Base-by-base conservation (phyloP, 2,329 filamentous ascomycete species). In the Trichoderma hamatum region DNA sequence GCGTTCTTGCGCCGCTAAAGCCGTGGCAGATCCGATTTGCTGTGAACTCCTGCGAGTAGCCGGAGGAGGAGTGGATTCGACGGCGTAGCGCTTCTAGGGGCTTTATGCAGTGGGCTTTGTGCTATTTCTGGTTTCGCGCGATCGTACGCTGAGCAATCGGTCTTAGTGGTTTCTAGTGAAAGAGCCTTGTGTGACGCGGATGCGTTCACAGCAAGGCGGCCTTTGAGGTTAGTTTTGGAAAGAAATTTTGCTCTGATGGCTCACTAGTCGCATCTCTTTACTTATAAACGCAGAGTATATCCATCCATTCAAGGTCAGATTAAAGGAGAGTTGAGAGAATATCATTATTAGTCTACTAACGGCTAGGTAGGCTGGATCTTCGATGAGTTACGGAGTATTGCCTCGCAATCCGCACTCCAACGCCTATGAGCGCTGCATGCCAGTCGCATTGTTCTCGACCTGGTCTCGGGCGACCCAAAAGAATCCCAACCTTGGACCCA, bases 1-100 rank as follows among this genome's bases (percentile, higher is more conserved):
- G 36, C 52, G 28, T 49, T 58, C 36, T 49, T 66, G 34, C 63
- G 63, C 63, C 63, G 62, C 28, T 65, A 65, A 65, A 65, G 24
- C 62, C 62, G 62, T 46, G 34, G 24, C 5, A 14, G 36, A 39
- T 46, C 58, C 36, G 58, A 26, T 32, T 21, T 49, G 26, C 24
- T 46, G n/a, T 28, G 43, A 10, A 3, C 10, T 14, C 43, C 46
- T 52, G 43, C 46, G 19, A 46, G 58, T 32, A 46, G 11, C n/a
- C 14, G 9, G 43, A 3, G 4, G n/a, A 5, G 3, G 46, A 11
- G 46, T 49, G 46, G 46, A 49, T 49, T 49, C n/a, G 46, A 24
- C 46, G 46, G 46, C 39, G 39, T n/a, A 16, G 43, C n/a, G 43
- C 43, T 46, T 46, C 19, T 10, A 5, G 19, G 36, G 46, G 46